Conservation (phyloP, 345 rosid species). For the Acer saccharum region DNA sequence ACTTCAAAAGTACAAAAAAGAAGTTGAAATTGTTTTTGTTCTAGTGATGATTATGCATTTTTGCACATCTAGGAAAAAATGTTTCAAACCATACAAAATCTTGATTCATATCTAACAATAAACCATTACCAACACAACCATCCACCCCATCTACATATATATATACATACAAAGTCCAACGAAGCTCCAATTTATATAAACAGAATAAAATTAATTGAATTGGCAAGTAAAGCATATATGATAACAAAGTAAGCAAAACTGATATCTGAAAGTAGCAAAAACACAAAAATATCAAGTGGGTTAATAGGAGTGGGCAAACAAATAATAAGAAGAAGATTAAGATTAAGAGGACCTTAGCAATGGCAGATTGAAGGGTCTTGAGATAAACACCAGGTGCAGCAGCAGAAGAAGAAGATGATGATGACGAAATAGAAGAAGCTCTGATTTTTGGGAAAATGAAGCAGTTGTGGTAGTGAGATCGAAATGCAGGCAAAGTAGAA, state of each 20-base stretch:
- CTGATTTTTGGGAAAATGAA: neutral
- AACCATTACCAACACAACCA: neutral
- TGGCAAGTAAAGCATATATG: no score
- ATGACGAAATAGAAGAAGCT: conserved; percentile 16
- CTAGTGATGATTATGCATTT: neutral
- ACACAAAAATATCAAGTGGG: neutral
- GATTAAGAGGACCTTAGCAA: conserved; percentile 47
- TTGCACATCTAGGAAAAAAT: neutral
- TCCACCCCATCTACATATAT: neutral
- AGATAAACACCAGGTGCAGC: conserved; percentile 52
- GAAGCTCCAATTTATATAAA: no score
- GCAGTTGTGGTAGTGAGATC: neutral
- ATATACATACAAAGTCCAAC: no score
- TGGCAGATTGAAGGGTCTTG: conserved; percentile 68
- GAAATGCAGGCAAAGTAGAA: conserved; percentile 15
- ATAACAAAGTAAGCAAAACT: no score
- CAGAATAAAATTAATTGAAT: no score
- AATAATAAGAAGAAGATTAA: neutral
- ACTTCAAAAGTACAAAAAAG: neutral
- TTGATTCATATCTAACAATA: neutral
- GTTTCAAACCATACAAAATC: neutral
- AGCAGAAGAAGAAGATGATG: conserved; percentile 49
- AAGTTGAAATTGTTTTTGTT: neutral
- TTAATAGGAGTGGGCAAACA: neutral
- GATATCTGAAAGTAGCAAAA: neutral